Base-by-base conservation (phyloP, 306 rosid genomes). In the Benincasa hispida region DNA sequence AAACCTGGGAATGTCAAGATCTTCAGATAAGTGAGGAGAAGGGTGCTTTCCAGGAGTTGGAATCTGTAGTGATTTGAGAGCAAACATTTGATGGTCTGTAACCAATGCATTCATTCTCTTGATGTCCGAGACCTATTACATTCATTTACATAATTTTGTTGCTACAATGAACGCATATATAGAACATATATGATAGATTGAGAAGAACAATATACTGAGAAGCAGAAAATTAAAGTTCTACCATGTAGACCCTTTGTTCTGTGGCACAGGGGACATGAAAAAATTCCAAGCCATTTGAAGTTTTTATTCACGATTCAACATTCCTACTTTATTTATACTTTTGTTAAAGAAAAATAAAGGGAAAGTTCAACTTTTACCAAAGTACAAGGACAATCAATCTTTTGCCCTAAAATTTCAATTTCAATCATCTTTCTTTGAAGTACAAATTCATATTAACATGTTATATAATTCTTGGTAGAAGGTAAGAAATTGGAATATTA, bases 51-150 rank as follows among this genome's bases (percentile, higher is more conserved):
- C 97, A 30, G 97, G 98, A 53, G 91, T 80, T 19, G 96, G 98
- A 82, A 93, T 93, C 42, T 87, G 91, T 78, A 93, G 86, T 77
- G 87, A 81, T 79, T 88, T 85, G n/a, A 93, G 97, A 9, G 90
- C 98, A 87, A 93, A 93, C 89, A 93, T 91, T 79, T 93, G 98
- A 80, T 78, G 92, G 75, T 93, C 98, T 14, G 98, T 89, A 66
- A 93, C 92, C 42, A 93, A 91, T 57, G 87, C 85, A 79, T 93
- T 93, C 91, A 93, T 85, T 87, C 79, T 91, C 88, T 79, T 93
- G 6, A 93, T 81, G 58, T 93, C 97, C 0, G 88, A 80, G 79
- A 91, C 97, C 98, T 93, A 60, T 47, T 81, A 75, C 77, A 17
- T 27, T 18, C 51, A 45, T 50, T 21, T 30, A 3, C 53, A 30